Conservation (phyloP, 1,284 basidiomycete genomes). For the Irpex lacteus region DNA sequence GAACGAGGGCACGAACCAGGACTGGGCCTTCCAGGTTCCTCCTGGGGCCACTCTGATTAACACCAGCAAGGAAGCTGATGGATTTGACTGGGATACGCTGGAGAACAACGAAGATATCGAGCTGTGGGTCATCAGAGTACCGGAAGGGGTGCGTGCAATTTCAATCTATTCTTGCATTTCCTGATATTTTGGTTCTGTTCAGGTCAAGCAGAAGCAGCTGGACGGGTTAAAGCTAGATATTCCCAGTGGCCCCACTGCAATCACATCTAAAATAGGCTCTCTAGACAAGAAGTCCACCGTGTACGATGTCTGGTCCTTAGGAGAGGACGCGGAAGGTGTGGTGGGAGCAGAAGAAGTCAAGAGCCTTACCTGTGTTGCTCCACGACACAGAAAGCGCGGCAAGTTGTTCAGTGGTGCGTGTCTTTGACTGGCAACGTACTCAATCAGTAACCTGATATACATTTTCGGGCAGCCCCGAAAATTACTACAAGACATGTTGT, state of each 20-base stretch:
- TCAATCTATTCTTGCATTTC: not conserved
- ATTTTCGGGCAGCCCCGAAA: constrained; percentile 46
- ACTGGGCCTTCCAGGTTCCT: constrained; percentile 58
- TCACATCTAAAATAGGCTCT: constrained; percentile 39
- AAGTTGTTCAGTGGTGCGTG: constrained; percentile 54
- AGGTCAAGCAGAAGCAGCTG: constrained; percentile 68
- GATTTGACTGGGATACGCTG: constrained; percentile 67
- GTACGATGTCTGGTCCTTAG: constrained; percentile 50
- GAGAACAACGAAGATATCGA: constrained; percentile 56
- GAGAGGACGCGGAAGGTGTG: constrained; percentile 35
- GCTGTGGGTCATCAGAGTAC: constrained; percentile 67
- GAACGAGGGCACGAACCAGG: constrained; percentile 51
- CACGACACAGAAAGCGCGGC: constrained; percentile 56
- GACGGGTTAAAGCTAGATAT: constrained; percentile 48
- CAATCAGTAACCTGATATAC: not conserved
- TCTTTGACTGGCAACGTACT: not conserved
- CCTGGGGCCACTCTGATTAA: constrained; percentile 42
- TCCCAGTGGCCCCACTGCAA: constrained; percentile 30
- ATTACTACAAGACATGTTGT: constrained; percentile 56
- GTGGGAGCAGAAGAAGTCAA: constrained; percentile 64
- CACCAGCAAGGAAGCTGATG: constrained; percentile 42
- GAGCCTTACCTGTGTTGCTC: constrained; percentile 57
- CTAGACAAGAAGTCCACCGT: constrained; percentile 49
- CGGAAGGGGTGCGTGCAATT: constrained; percentile 51
- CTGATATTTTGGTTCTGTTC: constrained; percentile 7